These are phyloP conservation scores for Toxicodendron radicans DNA, from an alignment of 345 rosid genomes.

Conservation along the genomic window DNA sequence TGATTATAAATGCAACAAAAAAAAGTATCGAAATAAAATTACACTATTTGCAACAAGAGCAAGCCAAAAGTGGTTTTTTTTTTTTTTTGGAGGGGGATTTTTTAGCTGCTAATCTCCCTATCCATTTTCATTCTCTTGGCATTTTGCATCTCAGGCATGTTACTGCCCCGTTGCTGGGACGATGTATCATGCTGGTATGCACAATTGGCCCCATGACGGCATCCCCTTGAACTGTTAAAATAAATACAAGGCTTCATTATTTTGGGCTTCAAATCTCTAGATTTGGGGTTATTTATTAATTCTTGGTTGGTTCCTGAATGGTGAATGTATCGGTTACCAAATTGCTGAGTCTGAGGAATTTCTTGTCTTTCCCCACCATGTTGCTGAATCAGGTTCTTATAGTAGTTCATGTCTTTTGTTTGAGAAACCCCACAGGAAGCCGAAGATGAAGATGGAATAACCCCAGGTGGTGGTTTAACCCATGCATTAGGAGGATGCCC, in stretches of 20 bases:
- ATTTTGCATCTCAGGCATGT: constrained; percentile 50
- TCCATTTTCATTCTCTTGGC: constrained; percentile 92
- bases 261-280: constrained; percentile 63
- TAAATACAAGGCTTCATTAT: constrained; percentile 90
- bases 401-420: constrained; percentile 73
- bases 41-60: constrained; percentile 29
- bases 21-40: neutral
- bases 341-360: constrained; percentile 49
- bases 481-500: constrained; percentile 26
- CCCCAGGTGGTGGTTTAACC: constrained; percentile 36
- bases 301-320: constrained; percentile 53
- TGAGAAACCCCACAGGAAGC: constrained; percentile 46
- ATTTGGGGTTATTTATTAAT: constrained; percentile 49
- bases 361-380: constrained; percentile 96
- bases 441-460: constrained; percentile 34
- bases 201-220: constrained; percentile 86
- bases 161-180: constrained; percentile 49
- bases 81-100: neutral
- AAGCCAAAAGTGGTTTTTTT: constrained; percentile 5
- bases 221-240: constrained; percentile 88
- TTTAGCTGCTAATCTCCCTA: constrained; percentile 74
- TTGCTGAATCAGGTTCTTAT: constrained; percentile 93
- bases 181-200: constrained; percentile 76
- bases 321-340: constrained; percentile 39
- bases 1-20: neutral